These are phyloP conservation scores for Closterium sp. DNA, from an alignment of 139 green algal genomes.

Conservation along the genomic window DNA sequence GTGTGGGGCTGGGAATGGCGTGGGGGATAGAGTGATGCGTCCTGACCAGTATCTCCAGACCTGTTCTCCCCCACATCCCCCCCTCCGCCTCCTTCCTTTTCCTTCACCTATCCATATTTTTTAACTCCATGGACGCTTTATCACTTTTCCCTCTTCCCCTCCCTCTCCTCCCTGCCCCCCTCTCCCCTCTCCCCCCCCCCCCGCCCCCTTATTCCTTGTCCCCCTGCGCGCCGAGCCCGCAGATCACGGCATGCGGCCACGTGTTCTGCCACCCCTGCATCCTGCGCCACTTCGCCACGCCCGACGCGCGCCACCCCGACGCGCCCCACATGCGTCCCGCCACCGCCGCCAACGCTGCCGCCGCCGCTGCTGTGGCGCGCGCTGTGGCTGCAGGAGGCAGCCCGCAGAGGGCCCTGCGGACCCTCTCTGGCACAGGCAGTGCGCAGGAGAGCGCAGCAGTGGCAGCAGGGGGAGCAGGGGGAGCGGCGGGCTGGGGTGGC, in stretches of 20 bases:
- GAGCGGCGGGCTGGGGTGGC: not conserved
- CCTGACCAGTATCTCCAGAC: not conserved
- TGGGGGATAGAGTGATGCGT: not conserved
- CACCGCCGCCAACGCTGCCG: not conserved
- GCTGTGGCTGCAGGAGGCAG: not conserved
- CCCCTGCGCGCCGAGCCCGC: not conserved
- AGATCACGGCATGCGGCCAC: conserved; percentile 49
- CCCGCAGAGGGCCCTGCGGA: not conserved
- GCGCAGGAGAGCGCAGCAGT: not conserved
- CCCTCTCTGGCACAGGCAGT: not conserved
- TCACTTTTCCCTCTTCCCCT: not conserved
- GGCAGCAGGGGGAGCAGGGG: not conserved
- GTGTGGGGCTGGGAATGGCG: conserved; percentile 3
- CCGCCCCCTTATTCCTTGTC: not conserved
- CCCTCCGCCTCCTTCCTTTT: not conserved
- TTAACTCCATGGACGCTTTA: too few relatives aligned
- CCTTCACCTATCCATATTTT: not conserved
- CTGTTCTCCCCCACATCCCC: not conserved
- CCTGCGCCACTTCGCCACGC: conserved; percentile 42
- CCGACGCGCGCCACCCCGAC: not conserved
- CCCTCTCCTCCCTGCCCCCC: not conserved
- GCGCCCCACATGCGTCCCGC: not conserved
- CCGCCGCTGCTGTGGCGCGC: not conserved
- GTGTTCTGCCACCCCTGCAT: conserved; percentile 55
- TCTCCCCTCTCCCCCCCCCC: not conserved